Evolutionary conservation across 345 rosid genomes (phyloP).

Genomic region (Balakata baccata): DNA sequence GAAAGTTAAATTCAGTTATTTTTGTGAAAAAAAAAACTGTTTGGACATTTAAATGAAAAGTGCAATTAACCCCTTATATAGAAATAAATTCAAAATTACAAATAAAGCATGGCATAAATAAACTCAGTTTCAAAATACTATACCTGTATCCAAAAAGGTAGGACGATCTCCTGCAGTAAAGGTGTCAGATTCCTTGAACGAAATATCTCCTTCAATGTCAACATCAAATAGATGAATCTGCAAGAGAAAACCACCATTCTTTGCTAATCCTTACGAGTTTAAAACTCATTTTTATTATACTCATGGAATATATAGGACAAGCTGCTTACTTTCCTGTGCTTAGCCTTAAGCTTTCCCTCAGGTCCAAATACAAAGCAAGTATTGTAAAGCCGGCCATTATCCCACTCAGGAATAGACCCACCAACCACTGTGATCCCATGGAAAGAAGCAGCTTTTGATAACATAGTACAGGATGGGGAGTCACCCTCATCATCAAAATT

Average conservation of each 20-base stretch:
- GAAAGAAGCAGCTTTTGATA: slow-evolving; percentile 28
- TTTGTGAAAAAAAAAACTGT: too few relatives aligned
- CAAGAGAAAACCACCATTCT: neutral
- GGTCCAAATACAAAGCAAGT: slow-evolving; percentile 33
- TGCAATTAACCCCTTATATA: too few relatives aligned
- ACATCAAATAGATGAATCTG: slow-evolving; percentile 30
- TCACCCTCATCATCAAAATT: slow-evolving; percentile 14
- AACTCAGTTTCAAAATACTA: neutral
- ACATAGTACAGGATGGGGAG: slow-evolving; percentile 19
- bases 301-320: too few relatives aligned
- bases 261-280: neutral
- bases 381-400: slow-evolving; percentile 20
- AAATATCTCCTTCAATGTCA: slow-evolving; percentile 21
- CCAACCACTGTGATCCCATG: slow-evolving; percentile 29
- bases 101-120: too few relatives aligned
- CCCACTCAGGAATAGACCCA: slow-evolving; percentile 28
- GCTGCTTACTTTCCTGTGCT: slow-evolving; percentile 21
- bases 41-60: too few relatives aligned
- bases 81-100: too few relatives aligned
- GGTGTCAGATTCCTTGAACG: slow-evolving; percentile 26
- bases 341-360: slow-evolving; percentile 29
- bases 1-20: too few relatives aligned
- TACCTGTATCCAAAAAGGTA: slow-evolving; percentile 27
- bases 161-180: slow-evolving; percentile 22
- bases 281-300: too few relatives aligned